phyloP scores from a whole-genome alignment of 495 filamentous ascomycete species.

The Xylaria palmicola region DNA sequence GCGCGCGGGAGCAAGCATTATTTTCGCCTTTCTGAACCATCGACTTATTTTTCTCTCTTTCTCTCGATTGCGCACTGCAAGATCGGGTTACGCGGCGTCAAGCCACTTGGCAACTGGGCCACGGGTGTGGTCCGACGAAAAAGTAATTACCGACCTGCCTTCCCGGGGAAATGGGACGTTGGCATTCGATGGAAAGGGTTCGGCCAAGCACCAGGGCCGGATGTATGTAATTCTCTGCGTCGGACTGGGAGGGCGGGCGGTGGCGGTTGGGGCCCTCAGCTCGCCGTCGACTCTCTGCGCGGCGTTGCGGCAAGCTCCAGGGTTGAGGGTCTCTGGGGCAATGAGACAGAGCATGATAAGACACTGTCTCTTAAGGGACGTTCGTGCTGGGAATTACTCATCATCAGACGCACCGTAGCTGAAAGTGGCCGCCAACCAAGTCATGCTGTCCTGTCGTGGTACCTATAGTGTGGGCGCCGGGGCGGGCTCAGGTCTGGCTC shows the following conservation, averaged over 20 bases:
- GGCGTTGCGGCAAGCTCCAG: background rate
- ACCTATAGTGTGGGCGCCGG: background rate
- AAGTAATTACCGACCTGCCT: background rate
- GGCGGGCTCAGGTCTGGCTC: background rate
- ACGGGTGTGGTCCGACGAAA: background rate
- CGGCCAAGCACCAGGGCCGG: too few species aligned
- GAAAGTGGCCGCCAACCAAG: background rate
- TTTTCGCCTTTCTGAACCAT: background rate
- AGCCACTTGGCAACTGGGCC: conserved; percentile 17
- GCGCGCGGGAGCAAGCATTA: background rate
- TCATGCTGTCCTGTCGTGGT: background rate
- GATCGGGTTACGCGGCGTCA: conserved; percentile 34
- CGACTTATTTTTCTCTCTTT: too few species aligned
- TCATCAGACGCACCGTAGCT: background rate
- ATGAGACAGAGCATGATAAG: background rate
- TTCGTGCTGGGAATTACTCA: background rate
- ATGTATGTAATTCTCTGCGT: too few species aligned
- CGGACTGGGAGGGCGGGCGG: too few species aligned
- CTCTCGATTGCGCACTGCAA: conserved; percentile 33
- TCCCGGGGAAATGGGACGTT: background rate
- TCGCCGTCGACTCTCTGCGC: background rate
- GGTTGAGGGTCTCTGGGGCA: background rate
- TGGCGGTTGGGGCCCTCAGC: background rate
- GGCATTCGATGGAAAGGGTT: background rate
- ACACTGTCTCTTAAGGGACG: background rate